Conservation (phyloP, 2,329 filamentous ascomycete genomes). For the Fusarium marasasianum region DNA sequence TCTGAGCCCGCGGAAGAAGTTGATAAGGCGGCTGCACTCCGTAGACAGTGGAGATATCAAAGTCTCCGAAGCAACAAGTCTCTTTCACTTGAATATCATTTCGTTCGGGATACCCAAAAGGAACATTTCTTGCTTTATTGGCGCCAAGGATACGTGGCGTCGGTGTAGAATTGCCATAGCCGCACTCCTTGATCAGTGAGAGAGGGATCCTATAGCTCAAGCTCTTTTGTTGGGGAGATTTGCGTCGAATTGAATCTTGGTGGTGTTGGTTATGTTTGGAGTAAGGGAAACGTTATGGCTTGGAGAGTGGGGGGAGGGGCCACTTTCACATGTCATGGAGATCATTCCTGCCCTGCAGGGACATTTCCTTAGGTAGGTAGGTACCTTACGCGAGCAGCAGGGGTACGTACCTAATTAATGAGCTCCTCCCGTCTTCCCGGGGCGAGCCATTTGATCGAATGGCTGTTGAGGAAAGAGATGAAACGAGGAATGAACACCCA, state of each 20-base stretch:
- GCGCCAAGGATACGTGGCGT: slow-evolving; percentile 24
- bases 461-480: background rate
- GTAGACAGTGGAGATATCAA: background rate
- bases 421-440: background rate
- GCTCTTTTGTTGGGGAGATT: slow-evolving; percentile 24
- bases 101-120: slow-evolving; percentile 8
- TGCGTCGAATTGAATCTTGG: slow-evolving; percentile 12
- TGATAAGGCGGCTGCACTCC: background rate
- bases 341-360: background rate
- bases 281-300: slow-evolving; percentile 8
- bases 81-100: background rate
- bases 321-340: slow-evolving; percentile 45
- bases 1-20: background rate
- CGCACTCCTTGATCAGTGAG: background rate
- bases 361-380: background rate
- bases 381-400: background rate
- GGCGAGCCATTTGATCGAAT: background rate
- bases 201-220: background rate
- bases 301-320: slow-evolving; percentile 22
- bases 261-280: slow-evolving; percentile 10
- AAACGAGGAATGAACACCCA: slow-evolving; percentile 21
- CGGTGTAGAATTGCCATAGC: slow-evolving; percentile 10
- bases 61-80: slow-evolving; percentile 10
- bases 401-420: background rate
- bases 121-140: slow-evolving; percentile 13